These are phyloP conservation scores for Spergularia marina DNA, from an alignment of 148 eudicot genomes.

Conservation along the genomic window DNA sequence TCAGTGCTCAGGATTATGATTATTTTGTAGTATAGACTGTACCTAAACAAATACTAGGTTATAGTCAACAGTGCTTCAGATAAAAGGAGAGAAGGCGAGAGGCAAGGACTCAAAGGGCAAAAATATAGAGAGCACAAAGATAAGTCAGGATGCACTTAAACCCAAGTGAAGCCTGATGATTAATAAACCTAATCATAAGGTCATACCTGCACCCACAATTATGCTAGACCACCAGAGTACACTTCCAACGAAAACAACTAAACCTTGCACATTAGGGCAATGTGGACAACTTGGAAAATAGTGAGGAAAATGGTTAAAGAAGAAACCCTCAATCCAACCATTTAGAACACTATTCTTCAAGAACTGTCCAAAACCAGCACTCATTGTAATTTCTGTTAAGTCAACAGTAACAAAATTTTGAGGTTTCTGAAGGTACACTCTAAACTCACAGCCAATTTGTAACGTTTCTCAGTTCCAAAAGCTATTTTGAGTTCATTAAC, in stretches of 20 bases:
- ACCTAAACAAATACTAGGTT: conserved; percentile 2
- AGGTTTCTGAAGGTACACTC: conserved; percentile 10
- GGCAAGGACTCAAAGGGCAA: too few species aligned
- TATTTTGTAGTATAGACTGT: neutral
- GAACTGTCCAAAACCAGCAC: conserved; percentile 36
- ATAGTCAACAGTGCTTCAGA: conserved; percentile 2
- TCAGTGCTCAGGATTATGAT: neutral
- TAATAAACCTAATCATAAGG: neutral
- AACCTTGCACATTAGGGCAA: conserved; percentile 20
- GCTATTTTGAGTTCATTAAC: neutral
- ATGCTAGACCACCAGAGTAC: conserved; percentile 13
- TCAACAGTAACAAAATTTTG: conserved; percentile 15
- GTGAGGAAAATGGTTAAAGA: conserved; percentile 41
- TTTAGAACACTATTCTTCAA: conserved; percentile 47
- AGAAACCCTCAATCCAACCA: conserved; percentile 41
- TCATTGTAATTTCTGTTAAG: conserved; percentile 5
- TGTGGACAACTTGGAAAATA: conserved; percentile 41
- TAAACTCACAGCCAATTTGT: conserved; percentile 2
- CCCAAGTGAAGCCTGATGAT: neutral
- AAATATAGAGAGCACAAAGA: neutral
- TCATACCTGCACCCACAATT: neutral
- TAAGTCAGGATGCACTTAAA: neutral
- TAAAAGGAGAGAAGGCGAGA: neutral
- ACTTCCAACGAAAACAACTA: conserved; percentile 21
- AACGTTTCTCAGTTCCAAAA: conserved; percentile 8